Conservation (phyloP, 2,329 filamentous ascomycete species). For the Sporothrix variecibatus region DNA sequence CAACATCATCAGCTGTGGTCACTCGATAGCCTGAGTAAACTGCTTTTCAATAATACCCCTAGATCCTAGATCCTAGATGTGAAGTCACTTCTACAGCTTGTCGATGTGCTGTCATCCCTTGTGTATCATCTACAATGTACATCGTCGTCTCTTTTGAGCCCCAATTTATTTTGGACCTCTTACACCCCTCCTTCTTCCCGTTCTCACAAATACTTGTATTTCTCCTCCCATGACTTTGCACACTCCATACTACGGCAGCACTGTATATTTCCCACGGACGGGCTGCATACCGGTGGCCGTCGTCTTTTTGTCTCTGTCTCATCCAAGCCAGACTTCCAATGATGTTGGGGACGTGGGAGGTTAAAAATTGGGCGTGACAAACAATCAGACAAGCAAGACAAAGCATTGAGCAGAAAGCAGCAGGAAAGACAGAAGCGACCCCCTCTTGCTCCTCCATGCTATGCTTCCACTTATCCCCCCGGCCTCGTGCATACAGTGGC, state of each 20-base stretch:
- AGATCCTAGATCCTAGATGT: not conserved
- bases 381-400: not conserved
- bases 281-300: conserved; percentile 7
- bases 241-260: not conserved
- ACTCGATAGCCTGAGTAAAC: not conserved
- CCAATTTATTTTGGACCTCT: not conserved
- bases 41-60: not conserved
- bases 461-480: not conserved
- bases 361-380: conserved; percentile 2
- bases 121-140: not conserved
- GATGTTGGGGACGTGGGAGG: not conserved
- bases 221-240: not conserved
- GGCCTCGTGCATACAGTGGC: not conserved
- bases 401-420: not conserved
- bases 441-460: not conserved
- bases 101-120: not conserved
- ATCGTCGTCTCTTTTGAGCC: not conserved
- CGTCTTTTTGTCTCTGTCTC: not conserved
- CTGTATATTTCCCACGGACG: not conserved
- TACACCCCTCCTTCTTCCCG: not conserved
- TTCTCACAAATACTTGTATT: not conserved
- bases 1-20: not conserved
- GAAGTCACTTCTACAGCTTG: not conserved
- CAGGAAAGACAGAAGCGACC: not conserved
- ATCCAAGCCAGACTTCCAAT: not conserved